These are phyloP conservation scores for Wickerhamiella bombiphila DNA, from an alignment of 805 yeast genomes.

Conservation along the genomic window DNA sequence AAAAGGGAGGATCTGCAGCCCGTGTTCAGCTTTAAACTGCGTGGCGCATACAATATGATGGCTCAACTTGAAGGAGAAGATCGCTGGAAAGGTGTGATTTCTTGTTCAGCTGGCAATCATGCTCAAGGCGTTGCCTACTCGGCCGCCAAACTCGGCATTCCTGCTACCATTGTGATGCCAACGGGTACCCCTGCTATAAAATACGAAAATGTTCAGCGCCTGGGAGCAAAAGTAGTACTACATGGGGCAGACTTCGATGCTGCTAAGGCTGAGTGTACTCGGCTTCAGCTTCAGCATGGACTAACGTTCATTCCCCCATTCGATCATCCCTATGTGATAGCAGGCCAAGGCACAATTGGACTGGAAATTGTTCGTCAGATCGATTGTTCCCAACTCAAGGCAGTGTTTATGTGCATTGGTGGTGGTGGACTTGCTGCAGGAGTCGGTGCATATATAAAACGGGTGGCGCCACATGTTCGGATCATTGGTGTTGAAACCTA, in stretches of 20 bases:
- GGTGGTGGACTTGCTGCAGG: conserved; percentile 97
- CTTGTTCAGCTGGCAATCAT: conserved; percentile 98
- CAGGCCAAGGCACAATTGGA: conserved; percentile 98
- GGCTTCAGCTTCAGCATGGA: conserved; percentile 54
- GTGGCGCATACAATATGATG: conserved; percentile 97
- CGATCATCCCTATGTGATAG: conserved; percentile 94
- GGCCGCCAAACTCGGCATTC: conserved; percentile 69
- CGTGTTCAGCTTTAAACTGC: conserved; percentile 85
- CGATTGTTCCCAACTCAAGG: conserved; percentile 57
- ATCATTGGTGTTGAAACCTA: conserved; percentile 90
- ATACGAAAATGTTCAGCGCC: conserved; percentile 74
- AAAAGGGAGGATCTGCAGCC: conserved; percentile 91
- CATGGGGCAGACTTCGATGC: conserved; percentile 89
- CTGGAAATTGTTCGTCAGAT: conserved; percentile 84
- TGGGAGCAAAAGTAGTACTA: conserved; percentile 88
- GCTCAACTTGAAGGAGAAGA: conserved; percentile 54
- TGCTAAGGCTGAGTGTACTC: conserved; percentile 81
- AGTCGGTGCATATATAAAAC: conserved; percentile 73
- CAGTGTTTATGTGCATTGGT: conserved; percentile 86
- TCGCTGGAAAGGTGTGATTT: conserved; percentile 75
- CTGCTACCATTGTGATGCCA: conserved; percentile 98
- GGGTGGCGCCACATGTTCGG: conserved; percentile 95
- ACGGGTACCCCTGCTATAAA: conserved; percentile 92
- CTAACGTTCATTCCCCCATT: conserved; percentile 93
- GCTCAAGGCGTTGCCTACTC: conserved; percentile 98